These are phyloP conservation scores for Pachyrhizus erosus DNA, from an alignment of 306 rosid genomes.

Conservation along the genomic window DNA sequence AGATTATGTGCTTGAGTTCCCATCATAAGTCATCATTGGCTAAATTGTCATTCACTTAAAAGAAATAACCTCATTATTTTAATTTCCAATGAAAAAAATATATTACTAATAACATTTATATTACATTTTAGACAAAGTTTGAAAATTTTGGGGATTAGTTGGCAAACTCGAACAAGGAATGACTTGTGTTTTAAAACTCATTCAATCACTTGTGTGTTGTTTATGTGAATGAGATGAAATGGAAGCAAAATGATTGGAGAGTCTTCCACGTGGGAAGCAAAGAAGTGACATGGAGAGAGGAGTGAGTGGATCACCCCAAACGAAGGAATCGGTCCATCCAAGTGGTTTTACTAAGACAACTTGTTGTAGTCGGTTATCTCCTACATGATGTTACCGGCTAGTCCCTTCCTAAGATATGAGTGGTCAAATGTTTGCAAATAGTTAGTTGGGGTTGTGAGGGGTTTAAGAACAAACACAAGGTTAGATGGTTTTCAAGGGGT, in stretches of 20 bases:
- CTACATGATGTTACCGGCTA: slow-evolving; percentile 43
- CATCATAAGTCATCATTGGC: neutral
- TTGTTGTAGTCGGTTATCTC: slow-evolving; percentile 51
- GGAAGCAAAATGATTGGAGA: slow-evolving; percentile 53
- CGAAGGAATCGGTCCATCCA: slow-evolving; percentile 66
- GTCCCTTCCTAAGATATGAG: slow-evolving; percentile 41
- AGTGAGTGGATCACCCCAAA: slow-evolving; percentile 67
- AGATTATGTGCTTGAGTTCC: neutral
- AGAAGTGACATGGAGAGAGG: slow-evolving; percentile 42
- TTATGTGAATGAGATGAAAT: slow-evolving; percentile 61
- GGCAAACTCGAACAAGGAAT: neutral
- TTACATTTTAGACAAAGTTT: neutral
- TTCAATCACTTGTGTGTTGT: slow-evolving; percentile 23
- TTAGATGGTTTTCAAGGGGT: slow-evolving; percentile 59
- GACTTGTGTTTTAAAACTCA: slow-evolving; percentile 27
- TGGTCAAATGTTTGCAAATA: slow-evolving; percentile 56
- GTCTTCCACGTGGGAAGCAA: slow-evolving; percentile 59
- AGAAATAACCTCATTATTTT: neutral
- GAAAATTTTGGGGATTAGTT: neutral
- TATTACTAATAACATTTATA: neutral
- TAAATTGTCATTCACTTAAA: neutral
- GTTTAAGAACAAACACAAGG: slow-evolving; percentile 59
- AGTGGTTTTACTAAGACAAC: slow-evolving; percentile 43
- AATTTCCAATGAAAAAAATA: neutral
- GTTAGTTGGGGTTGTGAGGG: slow-evolving; percentile 54